Conservation (phyloP, 176 grass and related monocot species). For the Oryza meridionalis region DNA sequence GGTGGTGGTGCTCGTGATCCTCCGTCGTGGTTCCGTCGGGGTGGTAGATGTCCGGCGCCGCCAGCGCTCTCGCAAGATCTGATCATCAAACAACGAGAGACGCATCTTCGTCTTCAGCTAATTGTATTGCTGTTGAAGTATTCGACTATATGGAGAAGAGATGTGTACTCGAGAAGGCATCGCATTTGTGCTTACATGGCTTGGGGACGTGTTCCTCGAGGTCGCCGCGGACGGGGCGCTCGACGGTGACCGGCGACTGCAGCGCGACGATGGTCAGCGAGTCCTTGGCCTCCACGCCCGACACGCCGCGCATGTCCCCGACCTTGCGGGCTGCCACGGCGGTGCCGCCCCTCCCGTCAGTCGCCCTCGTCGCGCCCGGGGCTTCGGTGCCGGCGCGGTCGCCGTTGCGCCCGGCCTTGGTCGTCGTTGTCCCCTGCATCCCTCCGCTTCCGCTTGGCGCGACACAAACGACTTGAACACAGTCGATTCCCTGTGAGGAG, state of each 20-base stretch:
- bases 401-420: background rate
- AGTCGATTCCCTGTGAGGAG: no score
- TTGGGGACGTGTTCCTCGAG: conserved; percentile 81
- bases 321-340: background rate
- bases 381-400: background rate
- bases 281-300: conserved; percentile 49
- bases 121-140: background rate
- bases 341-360: background rate
- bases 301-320: background rate
- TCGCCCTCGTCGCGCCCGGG: background rate
- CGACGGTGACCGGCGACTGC: conserved; percentile 76
- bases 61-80: conserved; percentile 78
- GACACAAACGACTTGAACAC: background rate
- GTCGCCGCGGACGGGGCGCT: conserved; percentile 72
- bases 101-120: background rate
- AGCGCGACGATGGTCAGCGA: conserved; percentile 64
- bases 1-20: conserved; percentile 52
- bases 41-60: conserved; percentile 85
- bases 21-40: conserved; percentile 66
- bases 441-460: background rate
- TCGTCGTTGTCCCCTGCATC: conserved; percentile 11
- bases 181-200: conserved; percentile 53
- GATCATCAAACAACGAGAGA: background rate
- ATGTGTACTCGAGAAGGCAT: background rate
- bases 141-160: background rate